Evolutionary conservation across 23 red algal species (phyloP).

Genomic region (Gracilariopsis chorda): DNA sequence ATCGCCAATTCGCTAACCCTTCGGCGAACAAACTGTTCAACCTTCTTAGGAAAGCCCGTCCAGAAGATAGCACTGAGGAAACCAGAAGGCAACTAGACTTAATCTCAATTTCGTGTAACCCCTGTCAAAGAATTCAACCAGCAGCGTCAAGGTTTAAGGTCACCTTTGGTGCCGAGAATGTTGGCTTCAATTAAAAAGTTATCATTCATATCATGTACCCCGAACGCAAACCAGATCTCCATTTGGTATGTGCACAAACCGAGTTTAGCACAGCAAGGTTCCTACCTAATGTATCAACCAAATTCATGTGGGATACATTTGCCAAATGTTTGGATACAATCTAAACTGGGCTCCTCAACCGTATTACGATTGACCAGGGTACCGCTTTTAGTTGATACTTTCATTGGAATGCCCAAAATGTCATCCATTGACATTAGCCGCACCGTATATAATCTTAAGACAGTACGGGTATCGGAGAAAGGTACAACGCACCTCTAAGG

Average conservation of each 20-base stretch:
- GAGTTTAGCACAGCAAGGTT: background rate
- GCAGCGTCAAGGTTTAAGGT: background rate
- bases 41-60: background rate
- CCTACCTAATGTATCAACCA: background rate
- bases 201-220: constrained; percentile 17
- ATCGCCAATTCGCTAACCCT: background rate
- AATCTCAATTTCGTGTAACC: background rate
- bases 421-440: no score
- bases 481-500: no score
- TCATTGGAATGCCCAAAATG: no score
- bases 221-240: background rate
- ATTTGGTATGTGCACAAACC: background rate
- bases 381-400: no score
- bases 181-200: background rate
- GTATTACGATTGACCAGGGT: no score
- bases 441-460: no score
- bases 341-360: no score
- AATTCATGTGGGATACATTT: background rate
- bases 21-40: background rate
- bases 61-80: background rate
- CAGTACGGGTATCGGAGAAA: no score
- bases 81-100: background rate
- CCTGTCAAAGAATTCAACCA: background rate
- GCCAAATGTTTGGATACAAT: no score
- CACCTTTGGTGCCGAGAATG: background rate